Conservation (phyloP, 306 rosid species). For the Morella rubra region DNA sequence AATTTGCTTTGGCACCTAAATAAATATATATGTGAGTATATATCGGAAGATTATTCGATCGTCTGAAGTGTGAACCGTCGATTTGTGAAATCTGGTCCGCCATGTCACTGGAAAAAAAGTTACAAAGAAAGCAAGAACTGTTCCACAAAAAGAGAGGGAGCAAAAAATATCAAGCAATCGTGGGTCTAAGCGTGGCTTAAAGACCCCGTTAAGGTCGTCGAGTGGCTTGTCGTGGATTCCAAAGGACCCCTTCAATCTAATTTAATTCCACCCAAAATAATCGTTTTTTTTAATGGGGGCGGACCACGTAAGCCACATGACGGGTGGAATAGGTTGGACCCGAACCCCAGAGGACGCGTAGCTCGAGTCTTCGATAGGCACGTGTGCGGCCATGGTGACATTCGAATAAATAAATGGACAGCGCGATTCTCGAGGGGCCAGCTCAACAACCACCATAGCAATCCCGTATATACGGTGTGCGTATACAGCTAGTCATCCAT, state of each 20-base stretch:
- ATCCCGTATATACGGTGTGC: slow-evolving; percentile 53
- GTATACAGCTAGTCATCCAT: slow-evolving; percentile 30
- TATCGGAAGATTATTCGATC: no score
- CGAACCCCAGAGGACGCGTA: slow-evolving; percentile 39
- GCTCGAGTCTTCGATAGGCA: slow-evolving; percentile 36
- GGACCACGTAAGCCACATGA: slow-evolving; percentile 65
- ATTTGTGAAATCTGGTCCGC: no score
- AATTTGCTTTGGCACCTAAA: no score
- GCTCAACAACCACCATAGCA: slow-evolving; percentile 65
- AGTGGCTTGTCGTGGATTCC: slow-evolving; percentile 51
- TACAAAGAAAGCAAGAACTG: no score
- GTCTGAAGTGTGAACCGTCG: no score
- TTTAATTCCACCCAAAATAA: slow-evolving; percentile 8
- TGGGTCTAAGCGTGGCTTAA: slow-evolving; percentile 3
- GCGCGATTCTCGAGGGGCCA: slow-evolving; percentile 67
- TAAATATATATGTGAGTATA: no score
- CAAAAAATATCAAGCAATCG: not conserved
- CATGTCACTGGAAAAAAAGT: no score
- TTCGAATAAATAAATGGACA: slow-evolving; percentile 47
- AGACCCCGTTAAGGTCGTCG: slow-evolving; percentile 4
- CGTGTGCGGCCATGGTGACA: slow-evolving; percentile 51
- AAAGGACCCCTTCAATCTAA: slow-evolving; percentile 43
- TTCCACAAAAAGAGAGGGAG: no score
- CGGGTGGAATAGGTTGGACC: slow-evolving; percentile 39
- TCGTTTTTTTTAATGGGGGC: not conserved